Evolutionary conservation across 768 basidiomycete species (phyloP).

Genomic region (Russula olivacea): DNA sequence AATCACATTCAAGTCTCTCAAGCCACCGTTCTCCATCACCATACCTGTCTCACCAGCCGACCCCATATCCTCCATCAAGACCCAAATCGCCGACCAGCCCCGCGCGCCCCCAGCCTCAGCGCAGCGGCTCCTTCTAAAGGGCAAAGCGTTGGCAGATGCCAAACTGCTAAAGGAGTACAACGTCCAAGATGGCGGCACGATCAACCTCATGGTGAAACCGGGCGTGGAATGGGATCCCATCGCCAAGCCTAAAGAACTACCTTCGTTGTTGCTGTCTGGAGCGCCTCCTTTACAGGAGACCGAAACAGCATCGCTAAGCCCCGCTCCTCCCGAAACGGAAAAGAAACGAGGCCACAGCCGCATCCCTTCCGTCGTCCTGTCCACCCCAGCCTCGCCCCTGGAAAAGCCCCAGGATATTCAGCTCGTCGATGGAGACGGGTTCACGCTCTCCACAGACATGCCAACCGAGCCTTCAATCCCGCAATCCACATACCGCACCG

Average conservation of each 20-base stretch:
- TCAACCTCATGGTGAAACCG: constrained; percentile 85
- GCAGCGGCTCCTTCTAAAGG: constrained; percentile 87
- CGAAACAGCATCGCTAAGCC: constrained; percentile 4
- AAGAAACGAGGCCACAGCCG: constrained; percentile 48
- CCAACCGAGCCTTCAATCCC: constrained; percentile 29
- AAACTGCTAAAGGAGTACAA: constrained; percentile 90
- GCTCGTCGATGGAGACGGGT: constrained; percentile 58
- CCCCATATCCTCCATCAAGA: constrained; percentile 74
- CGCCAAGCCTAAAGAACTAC: constrained; percentile 29
- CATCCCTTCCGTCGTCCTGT: constrained; percentile 73
- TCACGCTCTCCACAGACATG: constrained; percentile 36
- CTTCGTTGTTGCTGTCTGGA: constrained; percentile 15
- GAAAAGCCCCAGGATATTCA: constrained; percentile 53
- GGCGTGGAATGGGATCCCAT: constrained; percentile 60
- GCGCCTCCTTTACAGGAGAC: constrained; percentile 7
- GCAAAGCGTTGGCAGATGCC: constrained; percentile 84
- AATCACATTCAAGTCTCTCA: constrained; percentile 86
- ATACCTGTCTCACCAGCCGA: constrained; percentile 76
- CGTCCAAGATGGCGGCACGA: constrained; percentile 69
- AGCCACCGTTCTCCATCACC: constrained; percentile 73
- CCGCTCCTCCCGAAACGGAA: constrained; percentile 28
- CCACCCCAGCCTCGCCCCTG: constrained; percentile 53
- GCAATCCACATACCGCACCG: constrained; percentile 45
- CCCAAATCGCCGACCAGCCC: constrained; percentile 58
- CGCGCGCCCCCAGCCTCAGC: constrained; percentile 71